These are phyloP conservation scores for Aspergillus texensis DNA, from an alignment of 2,329 filamentous ascomycete species.

Conservation along the genomic window DNA sequence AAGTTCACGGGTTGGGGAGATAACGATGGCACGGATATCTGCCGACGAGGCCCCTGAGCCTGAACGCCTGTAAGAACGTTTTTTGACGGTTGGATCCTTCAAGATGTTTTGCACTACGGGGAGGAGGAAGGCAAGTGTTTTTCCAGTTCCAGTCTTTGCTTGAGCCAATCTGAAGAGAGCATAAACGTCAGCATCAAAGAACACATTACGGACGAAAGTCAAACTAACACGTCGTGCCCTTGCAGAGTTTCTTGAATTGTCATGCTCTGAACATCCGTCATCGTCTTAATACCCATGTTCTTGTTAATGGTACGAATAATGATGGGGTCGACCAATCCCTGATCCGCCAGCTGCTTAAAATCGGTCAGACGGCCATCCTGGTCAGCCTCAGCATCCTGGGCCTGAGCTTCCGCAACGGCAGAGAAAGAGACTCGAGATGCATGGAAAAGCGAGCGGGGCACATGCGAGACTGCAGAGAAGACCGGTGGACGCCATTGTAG, in stretches of 20 bases:
- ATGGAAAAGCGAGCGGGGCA: conserved; percentile 33
- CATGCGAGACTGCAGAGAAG: conserved; percentile 17
- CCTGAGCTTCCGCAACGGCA: conserved; percentile 29
- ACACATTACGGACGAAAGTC: neutral
- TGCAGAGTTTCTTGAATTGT: conserved; percentile 80
- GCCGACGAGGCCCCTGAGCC: conserved; percentile 23
- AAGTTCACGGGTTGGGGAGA: conserved; percentile 65
- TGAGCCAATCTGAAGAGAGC: conserved; percentile 70
- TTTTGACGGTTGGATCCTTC: conserved; percentile 61
- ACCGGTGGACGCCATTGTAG: conserved; percentile 31
- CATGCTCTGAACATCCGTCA: conserved; percentile 89
- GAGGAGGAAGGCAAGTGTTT: conserved; percentile 90
- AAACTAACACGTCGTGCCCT: conserved; percentile 77
- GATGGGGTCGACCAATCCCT: conserved; percentile 59
- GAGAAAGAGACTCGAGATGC: conserved; percentile 30
- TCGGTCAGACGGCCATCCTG: conserved; percentile 30
- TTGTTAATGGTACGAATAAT: conserved; percentile 70
- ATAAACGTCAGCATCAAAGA: conserved; percentile 22
- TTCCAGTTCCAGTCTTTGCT: conserved; percentile 95
- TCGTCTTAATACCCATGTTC: conserved; percentile 75
- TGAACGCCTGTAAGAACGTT: conserved; percentile 4
- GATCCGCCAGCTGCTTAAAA: conserved; percentile 42
- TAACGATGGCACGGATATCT: conserved; percentile 62
- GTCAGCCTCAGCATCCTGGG: conserved; percentile 19
- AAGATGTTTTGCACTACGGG: conserved; percentile 83